Evolutionary conservation across 176 grass and related monocot genomes (phyloP).

Genomic region (Raddia distichophylla): DNA sequence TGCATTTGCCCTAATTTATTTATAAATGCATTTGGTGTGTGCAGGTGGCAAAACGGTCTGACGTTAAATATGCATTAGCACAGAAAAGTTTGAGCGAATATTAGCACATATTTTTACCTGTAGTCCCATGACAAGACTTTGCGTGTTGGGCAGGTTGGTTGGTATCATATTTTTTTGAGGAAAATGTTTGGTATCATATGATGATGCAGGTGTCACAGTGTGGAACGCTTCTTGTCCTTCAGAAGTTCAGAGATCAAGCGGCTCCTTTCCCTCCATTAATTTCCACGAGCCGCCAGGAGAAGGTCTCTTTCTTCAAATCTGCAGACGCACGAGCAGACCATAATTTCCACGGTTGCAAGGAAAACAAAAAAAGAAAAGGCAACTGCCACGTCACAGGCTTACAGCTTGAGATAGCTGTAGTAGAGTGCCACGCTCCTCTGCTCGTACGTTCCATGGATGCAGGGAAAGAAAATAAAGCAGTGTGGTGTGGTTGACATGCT

Average conservation of each 20-base stretch:
- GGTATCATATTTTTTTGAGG: not conserved
- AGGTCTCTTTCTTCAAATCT: slow-evolving; percentile 33
- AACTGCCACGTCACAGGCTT: not conserved
- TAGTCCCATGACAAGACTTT: slow-evolving; percentile 8
- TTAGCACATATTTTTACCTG: slow-evolving; percentile 2
- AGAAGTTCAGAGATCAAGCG: not conserved
- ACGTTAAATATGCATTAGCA: not conserved
- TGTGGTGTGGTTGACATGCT: not conserved
- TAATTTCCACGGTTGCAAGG: slow-evolving; percentile 6
- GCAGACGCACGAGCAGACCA: slow-evolving; percentile 29
- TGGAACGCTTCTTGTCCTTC: slow-evolving; percentile 15
- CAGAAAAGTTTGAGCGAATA: not conserved
- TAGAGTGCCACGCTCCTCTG: not conserved
- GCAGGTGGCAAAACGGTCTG: not conserved
- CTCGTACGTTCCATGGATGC: not conserved
- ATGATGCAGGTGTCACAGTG: not conserved
- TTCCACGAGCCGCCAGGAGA: not conserved
- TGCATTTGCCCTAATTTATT: not conserved
- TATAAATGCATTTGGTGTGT: not conserved
- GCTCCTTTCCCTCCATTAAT: not conserved
- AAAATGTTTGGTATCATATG: not conserved
- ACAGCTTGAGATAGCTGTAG: not conserved
- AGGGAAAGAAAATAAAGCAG: slow-evolving; percentile 3
- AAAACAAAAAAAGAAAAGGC: not conserved
- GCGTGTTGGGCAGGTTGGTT: not conserved